Conservation (phyloP, 23 red algal species). For the Cyanidium caldarium region DNA sequence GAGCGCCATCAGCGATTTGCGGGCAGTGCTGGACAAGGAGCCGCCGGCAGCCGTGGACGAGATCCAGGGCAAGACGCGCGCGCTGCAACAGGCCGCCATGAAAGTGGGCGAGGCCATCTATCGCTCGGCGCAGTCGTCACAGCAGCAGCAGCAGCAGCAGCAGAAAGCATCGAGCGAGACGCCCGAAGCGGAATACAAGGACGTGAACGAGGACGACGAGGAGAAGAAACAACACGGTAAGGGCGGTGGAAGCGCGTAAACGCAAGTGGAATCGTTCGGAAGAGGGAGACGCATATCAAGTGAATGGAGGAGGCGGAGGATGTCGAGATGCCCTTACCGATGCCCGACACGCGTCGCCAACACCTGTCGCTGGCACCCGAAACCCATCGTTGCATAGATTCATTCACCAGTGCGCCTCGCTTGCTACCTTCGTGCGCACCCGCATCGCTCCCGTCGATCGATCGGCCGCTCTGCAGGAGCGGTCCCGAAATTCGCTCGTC, state of each 20-base stretch:
- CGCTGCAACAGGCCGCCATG: conserved; percentile 85
- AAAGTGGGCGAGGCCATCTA: conserved; percentile 96
- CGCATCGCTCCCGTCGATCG: too few species aligned
- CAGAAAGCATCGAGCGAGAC: not conserved
- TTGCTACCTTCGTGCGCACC: too few species aligned
- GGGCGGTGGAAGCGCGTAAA: not conserved
- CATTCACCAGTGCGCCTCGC: too few species aligned
- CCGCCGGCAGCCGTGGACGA: conserved; percentile 9
- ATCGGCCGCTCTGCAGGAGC: too few species aligned
- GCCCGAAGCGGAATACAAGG: conserved; percentile 1
- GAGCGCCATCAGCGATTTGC: conserved; percentile 36
- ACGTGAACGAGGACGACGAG: conserved; percentile 6
- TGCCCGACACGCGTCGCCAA: too few species aligned
- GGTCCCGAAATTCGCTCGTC: too few species aligned
- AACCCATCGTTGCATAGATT: too few species aligned
- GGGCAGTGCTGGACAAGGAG: conserved; percentile 46
- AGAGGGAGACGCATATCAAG: too few species aligned
- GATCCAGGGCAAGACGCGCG: conserved; percentile 77
- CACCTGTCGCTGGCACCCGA: too few species aligned
- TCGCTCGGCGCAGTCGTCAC: conserved; percentile 37
- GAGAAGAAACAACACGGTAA: conserved; percentile 7
- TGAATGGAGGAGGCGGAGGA: too few species aligned
- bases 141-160: not conserved
- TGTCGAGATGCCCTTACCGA: too few species aligned
- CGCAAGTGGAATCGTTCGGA: too few species aligned